Evolutionary conservation across 208 protist species (phyloP), one percentile per base, ranked within the genome.

Genomic region (Angomonas ambiguus): DNA sequence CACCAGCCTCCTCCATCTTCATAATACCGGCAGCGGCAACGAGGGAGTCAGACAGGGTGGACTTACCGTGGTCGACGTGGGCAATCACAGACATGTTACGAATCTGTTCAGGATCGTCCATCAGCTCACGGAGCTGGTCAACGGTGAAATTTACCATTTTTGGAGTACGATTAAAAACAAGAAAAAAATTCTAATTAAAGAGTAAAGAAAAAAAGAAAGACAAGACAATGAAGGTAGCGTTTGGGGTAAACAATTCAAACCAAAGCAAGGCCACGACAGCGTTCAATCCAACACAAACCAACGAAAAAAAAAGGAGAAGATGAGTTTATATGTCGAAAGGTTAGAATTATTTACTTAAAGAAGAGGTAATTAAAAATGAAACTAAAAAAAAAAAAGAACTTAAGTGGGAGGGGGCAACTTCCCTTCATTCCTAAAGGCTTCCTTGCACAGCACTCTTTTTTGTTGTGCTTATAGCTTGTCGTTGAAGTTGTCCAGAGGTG

Each of bases 31-130:
- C 97, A 55, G 82, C 91, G 62, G 78, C 78, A 20, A 98, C 87
- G 24, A 98, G 84, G 30, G 98, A 99, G 77, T 99, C 98, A 27
- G 98, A 99, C 4, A 99, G 82, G 51, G 83, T 90, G 30, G 83
- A 87, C 79, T 90, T 90, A 25, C 82, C 82, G 71, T 88, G 82
- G 67, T 88, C 82, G 62, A 88, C 82, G 70, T 88, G 82, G 27
- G 80, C 83, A 80, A 87, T 84, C 49, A 90, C 83, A 53, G 83
- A 91, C 84, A 91, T 88, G 74, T 91, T 91, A 53, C 83, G 77
- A 66, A 93, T 85, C 62, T 91, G 79, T 5, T 79, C 63, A 57
- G 72, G 38, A 60, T 69, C 76, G 76, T 93, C 87, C 87, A 90
- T 93, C 60, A 91, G 74, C 27, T 55, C 73, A 71, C 83, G 83